phyloP scores from a whole-genome alignment of 345 rosid species.

The Noccaea caerulescens region DNA sequence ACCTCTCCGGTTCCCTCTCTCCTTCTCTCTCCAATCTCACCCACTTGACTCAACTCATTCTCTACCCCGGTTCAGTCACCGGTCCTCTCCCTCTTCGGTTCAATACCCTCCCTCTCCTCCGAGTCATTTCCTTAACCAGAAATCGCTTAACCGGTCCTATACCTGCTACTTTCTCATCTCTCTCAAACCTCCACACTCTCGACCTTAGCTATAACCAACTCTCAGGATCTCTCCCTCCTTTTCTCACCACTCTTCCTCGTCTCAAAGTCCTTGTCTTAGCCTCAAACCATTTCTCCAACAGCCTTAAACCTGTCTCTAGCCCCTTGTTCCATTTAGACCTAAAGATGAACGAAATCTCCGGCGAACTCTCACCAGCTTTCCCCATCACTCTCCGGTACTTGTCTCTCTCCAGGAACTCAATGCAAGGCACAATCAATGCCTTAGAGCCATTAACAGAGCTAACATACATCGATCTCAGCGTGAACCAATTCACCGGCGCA shows the following conservation, averaged over 20 bases:
- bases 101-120: slow-evolving; percentile 55
- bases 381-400: slow-evolving; percentile 76
- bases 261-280: slow-evolving; percentile 63
- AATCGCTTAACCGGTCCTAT: slow-evolving; percentile 82
- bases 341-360: slow-evolving; percentile 56
- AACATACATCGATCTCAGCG: slow-evolving; percentile 75
- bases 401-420: slow-evolving; percentile 57
- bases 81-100: slow-evolving; percentile 79
- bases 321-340: slow-evolving; percentile 74
- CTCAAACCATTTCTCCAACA: slow-evolving; percentile 55
- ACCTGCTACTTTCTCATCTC: slow-evolving; percentile 58
- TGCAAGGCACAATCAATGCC: slow-evolving; percentile 71
- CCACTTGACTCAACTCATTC: slow-evolving; percentile 68
- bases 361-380: slow-evolving; percentile 54
- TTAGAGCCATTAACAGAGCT: slow-evolving; percentile 55
- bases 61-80: slow-evolving; percentile 78
- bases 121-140: slow-evolving; percentile 69
- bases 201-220: slow-evolving; percentile 78
- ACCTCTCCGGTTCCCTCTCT: slow-evolving; percentile 79
- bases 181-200: slow-evolving; percentile 66
- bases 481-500: slow-evolving; percentile 74
- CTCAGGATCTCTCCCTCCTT: slow-evolving; percentile 62
- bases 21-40: slow-evolving; percentile 64
- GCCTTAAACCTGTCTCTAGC: slow-evolving; percentile 45
- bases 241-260: slow-evolving; percentile 46